Conservation (phyloP, 306 rosid species). For the Cyamopsis tetragonoloba region DNA sequence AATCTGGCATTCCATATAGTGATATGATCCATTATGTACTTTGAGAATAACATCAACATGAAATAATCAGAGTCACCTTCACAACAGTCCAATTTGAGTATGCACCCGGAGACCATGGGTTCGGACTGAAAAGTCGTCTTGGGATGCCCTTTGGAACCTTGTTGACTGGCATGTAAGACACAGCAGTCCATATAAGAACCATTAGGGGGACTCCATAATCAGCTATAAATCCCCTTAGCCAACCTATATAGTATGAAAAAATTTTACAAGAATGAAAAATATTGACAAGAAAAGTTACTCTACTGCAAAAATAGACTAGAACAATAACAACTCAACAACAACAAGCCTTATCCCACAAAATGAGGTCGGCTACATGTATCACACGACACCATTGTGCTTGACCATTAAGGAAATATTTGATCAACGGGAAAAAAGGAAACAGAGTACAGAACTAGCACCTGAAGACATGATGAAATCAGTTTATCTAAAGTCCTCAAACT, state of each 20-base stretch:
- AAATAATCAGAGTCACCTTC: constrained; percentile 48
- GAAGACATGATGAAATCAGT: not conserved
- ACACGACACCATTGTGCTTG: too few species aligned
- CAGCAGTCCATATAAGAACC: constrained; percentile 86
- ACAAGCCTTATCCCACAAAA: too few species aligned
- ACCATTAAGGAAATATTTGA: not conserved
- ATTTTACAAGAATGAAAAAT: constrained; percentile 24
- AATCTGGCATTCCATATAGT: not conserved
- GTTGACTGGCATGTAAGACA: constrained; percentile 82
- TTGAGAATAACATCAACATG: not conserved
- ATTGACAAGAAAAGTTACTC: constrained; percentile 1
- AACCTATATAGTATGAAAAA: constrained; percentile 47
- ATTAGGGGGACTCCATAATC: constrained; percentile 96
- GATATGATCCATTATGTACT: not conserved
- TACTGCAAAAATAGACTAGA: constrained; percentile 6
- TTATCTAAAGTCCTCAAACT: not conserved
- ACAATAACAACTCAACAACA: too few species aligned
- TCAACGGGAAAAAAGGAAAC: not conserved
- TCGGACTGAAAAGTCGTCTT: constrained; percentile 90
- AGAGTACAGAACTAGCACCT: not conserved
- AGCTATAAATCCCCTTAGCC: constrained; percentile 76
- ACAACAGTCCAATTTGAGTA: constrained; percentile 94
- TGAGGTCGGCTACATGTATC: too few species aligned
- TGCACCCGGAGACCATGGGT: constrained; percentile 96
- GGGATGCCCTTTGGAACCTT: constrained; percentile 87